phyloP scores from a whole-genome alignment of 768 basidiomycete genomes.

The Xerocomus spinulosus region DNA sequence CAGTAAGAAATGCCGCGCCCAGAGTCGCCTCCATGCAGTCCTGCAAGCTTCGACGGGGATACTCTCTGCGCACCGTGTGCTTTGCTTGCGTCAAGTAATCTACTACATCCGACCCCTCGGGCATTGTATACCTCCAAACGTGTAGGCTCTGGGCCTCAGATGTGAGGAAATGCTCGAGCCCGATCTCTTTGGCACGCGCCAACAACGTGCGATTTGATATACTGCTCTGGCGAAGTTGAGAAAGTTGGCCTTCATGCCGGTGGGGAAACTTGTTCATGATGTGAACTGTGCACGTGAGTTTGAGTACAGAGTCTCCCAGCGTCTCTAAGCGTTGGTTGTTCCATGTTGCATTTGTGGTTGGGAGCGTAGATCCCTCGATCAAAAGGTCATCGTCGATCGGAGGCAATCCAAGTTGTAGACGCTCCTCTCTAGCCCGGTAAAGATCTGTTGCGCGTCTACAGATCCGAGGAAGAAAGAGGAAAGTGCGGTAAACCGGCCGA shows the following conservation, averaged over 20 bases:
- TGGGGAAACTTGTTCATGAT: constrained; percentile 72
- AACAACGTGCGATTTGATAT: constrained; percentile 73
- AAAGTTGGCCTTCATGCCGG: constrained; percentile 81
- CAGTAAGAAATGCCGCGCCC: constrained; percentile 70
- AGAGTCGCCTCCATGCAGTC: constrained; percentile 87
- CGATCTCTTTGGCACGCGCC: constrained; percentile 57
- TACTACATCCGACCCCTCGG: constrained; percentile 35
- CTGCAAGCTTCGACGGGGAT: constrained; percentile 69
- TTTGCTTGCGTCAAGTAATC: constrained; percentile 24
- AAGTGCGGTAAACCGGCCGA: constrained; percentile 43
- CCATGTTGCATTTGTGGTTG: constrained; percentile 55
- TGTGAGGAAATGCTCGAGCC: constrained; percentile 60
- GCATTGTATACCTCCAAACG: constrained; percentile 55
- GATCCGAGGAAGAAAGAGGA: constrained; percentile 60
- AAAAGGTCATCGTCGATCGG: constrained; percentile 53
- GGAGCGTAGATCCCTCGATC: constrained; percentile 73
- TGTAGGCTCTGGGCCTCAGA: constrained; percentile 50
- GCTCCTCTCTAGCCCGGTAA: constrained; percentile 54
- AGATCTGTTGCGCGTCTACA: constrained; percentile 61
- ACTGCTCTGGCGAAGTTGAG: constrained; percentile 54
- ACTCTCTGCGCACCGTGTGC: constrained; percentile 38
- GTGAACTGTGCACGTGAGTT: constrained; percentile 71
- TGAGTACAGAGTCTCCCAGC: constrained; percentile 78
- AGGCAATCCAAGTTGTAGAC: constrained; percentile 56
- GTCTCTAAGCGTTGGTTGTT: constrained; percentile 87